Base-by-base conservation (phyloP, 441 rosid species). In the Adansonia gregorii region DNA sequence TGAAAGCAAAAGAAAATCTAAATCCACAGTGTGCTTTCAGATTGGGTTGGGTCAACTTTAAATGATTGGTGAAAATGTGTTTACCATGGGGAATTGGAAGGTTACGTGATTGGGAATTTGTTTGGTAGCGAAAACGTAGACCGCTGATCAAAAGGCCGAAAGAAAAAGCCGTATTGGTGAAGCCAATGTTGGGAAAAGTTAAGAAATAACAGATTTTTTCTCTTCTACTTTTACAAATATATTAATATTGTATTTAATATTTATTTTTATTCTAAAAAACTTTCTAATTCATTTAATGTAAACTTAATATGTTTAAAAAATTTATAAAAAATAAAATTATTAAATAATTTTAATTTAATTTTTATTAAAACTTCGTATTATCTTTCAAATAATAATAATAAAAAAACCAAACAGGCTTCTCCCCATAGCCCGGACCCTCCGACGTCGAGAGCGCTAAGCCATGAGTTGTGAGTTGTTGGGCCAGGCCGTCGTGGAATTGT, bases 31-130 rank as follows among this genome's bases (percentile, higher is more conserved):
- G 67, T 12, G 67, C 8, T 61, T 61, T 61, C 35, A 27, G 41
- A 61, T 61, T 11, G 43, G 67, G 43, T 61, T 61, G 67, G 67
- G 27, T 41, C 12, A 27, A 24, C 43, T 27, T 61, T 63, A 31
- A 63, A 63, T 63, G 20, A 63, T 63, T 63, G 35, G 67, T 63
- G 45, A 63, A 63, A 63, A 63, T 63, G 46, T 39, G 6, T 5
- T 4, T 63, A 45, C 35, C 6, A 63, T 10, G 6, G 35, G 6
- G 43, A 19, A 63, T 14, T 60, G 46, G 46, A 63, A 31, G 67
- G 7, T 63, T 63, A 31, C 11, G 67, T 63, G 10, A 63, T 63
- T 63, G 46, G 46, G 35, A 31, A 31, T 63, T 31, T 63, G 67
- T 31, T 35, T 63, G 67, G 9, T 63, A 63, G 67, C 43, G 19